Percentiles rank a stretch among this genome's conserved stretches.
Conservation (phyloP, 2,329 filamentous ascomycete species). For the Clarireedia sp. region DNA sequence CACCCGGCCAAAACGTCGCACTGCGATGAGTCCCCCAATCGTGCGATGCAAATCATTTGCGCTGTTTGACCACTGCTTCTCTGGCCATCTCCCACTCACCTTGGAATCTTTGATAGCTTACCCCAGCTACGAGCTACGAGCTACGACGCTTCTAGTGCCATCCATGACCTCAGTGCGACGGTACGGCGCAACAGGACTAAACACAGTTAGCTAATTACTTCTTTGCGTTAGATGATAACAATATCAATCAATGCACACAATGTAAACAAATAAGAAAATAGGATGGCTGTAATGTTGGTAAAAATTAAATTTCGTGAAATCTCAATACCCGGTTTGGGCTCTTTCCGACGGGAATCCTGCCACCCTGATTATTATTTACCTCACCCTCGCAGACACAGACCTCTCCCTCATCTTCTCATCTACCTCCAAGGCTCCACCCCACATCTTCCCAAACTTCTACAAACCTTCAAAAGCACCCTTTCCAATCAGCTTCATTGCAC, state of each 20-base stretch:
- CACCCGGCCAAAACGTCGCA: too few relatives aligned
- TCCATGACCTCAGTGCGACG: neutral
- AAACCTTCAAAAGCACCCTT: neutral
- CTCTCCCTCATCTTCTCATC: neutral
- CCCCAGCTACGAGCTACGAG: too few relatives aligned
- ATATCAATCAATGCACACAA: neutral
- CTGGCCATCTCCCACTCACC: too few relatives aligned
- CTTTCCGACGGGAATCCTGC: neutral
- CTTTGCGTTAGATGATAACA: neutral
- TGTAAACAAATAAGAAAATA: neutral
- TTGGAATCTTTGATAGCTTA: neutral
- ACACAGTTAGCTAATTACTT: neutral
- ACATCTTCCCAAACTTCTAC: neutral
- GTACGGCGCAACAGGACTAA: neutral
- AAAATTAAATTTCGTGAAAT: neutral
- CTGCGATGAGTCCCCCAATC: too few relatives aligned
- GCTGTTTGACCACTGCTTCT: too few relatives aligned
- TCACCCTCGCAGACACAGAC: neutral
- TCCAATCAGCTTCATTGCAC: neutral
- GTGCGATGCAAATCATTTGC: too few relatives aligned
- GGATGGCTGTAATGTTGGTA: neutral
- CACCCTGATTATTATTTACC: neutral
- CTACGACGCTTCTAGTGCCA: neutral
- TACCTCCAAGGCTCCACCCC: neutral
- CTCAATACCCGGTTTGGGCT: neutral